These are phyloP conservation scores for Halophytophthora polymorphica DNA, from an alignment of 352 stramenopile genomes.

Conservation along the genomic window DNA sequence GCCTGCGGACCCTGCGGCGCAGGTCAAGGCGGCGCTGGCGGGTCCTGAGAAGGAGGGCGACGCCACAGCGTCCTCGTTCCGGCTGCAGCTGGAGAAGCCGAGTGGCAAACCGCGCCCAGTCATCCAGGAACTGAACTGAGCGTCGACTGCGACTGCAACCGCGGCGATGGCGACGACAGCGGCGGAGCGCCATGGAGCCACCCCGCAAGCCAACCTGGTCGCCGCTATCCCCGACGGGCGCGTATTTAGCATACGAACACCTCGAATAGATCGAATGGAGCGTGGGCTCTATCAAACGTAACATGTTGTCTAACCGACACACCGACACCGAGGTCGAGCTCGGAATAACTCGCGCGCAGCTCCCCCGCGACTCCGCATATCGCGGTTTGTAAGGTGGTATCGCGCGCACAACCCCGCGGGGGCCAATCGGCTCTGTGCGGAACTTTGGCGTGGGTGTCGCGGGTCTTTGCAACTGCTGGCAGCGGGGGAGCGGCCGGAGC, in stretches of 20 bases:
- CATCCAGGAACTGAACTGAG: slow-evolving; percentile 81
- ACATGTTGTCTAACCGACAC: background rate
- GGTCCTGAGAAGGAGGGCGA: slow-evolving; percentile 8
- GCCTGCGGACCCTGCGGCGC: slow-evolving; percentile 15
- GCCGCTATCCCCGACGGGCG: background rate
- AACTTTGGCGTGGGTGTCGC: too few relatives aligned
- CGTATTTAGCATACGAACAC: slow-evolving; percentile 22
- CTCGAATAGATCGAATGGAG: slow-evolving; percentile 22
- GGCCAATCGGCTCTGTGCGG: too few relatives aligned
- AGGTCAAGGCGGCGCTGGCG: slow-evolving; percentile 30
- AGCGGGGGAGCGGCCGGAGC: slow-evolving; percentile 7
- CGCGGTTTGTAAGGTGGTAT: slow-evolving; percentile 11
- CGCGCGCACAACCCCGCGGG: too few relatives aligned
- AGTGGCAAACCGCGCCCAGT: slow-evolving; percentile 44
- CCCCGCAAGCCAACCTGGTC: too few relatives aligned
- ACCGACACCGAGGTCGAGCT: background rate
- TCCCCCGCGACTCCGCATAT: slow-evolving; percentile 18
- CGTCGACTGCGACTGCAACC: too few relatives aligned
- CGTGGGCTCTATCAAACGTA: slow-evolving; percentile 3
- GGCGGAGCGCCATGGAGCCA: too few relatives aligned
- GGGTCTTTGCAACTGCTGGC: slow-evolving; percentile 52
- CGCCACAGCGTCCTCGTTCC: slow-evolving; percentile 16
- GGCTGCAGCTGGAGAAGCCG: slow-evolving; percentile 35
- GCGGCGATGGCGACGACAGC: too few relatives aligned
- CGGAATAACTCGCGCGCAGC: slow-evolving; percentile 1